Evolutionary conservation across 1,284 basidiomycete species (phyloP), one percentile per base, ranked within the genome.

Genomic region (Prillingera fragicola): DNA sequence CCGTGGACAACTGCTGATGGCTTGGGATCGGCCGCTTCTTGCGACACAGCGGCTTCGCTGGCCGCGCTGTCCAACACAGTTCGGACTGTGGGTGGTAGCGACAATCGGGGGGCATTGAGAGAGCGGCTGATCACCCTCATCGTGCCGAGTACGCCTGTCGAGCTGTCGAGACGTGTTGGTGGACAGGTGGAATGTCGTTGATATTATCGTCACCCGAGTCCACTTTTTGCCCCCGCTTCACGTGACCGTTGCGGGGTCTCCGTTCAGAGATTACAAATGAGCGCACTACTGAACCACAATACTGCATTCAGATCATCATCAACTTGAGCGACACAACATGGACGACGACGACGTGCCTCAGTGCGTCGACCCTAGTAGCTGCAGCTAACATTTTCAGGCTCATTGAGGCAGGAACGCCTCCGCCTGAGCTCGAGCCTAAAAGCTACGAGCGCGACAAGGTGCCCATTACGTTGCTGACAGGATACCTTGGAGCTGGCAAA

Each of bases 381-480:
- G 0, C 18, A 13, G 32, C 43, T 50, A 19, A 44, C 35, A 10
- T n/a, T n/a, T n/a, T 2, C 33, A 50, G 48, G 25, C 43, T 50
- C 1, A 22, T 50, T 13, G 48, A 41, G 8, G 23, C 29, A 33
- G 18, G 27, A n/a, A 19, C 28, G 33, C 31, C 29, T 23, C 33
- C 6, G 39, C 22, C 43, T n/a, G n/a, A n/a, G n/a, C n/a, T n/a
- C n/a, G n/a, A n/a, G n/a, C n/a, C n/a, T n/a, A n/a, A n/a, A 40
- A 22, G 19, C 28, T 53, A 50, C 29, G 64, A 63, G 29, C 48
- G 64, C 15, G 50, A 52, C 14, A 68, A 80, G 41, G 84, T 92
- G 4, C 89, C 89, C 15, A 77, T 91, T 17, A 94, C 89, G 4
- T 83, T 94, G 48, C 84, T 95, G 44, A 89, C 84, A 45, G 91